Conservation (phyloP, 306 rosid genomes). For the Pterocarpus santalinus region DNA sequence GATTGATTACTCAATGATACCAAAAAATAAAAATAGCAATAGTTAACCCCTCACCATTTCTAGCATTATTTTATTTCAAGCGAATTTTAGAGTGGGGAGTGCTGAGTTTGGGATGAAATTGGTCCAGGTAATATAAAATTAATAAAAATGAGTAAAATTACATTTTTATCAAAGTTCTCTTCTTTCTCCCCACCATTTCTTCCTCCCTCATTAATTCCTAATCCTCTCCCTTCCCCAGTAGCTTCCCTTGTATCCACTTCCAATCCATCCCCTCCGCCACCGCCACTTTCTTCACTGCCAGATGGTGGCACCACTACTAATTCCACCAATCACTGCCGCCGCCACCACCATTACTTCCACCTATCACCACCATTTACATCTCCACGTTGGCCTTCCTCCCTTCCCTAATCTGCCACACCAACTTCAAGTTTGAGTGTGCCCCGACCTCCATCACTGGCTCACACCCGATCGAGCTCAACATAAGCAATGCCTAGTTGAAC, state of each 20-base stretch:
- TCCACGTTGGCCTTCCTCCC: constrained; percentile 78
- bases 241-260: constrained; percentile 85
- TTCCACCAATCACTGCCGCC: background rate
- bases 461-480: constrained; percentile 78
- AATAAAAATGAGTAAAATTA: too few relatives aligned
- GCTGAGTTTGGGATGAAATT: too few relatives aligned
- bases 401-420: constrained; percentile 76
- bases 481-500: constrained; percentile 62
- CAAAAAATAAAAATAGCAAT: too few relatives aligned
- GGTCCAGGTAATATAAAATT: too few relatives aligned
- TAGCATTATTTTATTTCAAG: too few relatives aligned
- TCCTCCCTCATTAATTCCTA: too few relatives aligned
- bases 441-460: constrained; percentile 91
- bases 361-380: constrained; percentile 83
- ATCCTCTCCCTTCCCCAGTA: constrained; percentile 66
- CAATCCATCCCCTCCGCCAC: constrained; percentile 70
- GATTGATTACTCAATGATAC: too few relatives aligned
- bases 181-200: too few relatives aligned
- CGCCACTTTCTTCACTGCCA: constrained; percentile 83
- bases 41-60: too few relatives aligned
- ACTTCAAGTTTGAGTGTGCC: constrained; percentile 77
- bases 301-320: constrained; percentile 70
- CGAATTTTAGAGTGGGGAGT: too few relatives aligned
- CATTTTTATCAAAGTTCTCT: too few relatives aligned
- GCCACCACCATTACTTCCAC: constrained; percentile 44